Base-by-base conservation (phyloP, 352 stramenopile genomes). In the Blastocystis sp. region DNA sequence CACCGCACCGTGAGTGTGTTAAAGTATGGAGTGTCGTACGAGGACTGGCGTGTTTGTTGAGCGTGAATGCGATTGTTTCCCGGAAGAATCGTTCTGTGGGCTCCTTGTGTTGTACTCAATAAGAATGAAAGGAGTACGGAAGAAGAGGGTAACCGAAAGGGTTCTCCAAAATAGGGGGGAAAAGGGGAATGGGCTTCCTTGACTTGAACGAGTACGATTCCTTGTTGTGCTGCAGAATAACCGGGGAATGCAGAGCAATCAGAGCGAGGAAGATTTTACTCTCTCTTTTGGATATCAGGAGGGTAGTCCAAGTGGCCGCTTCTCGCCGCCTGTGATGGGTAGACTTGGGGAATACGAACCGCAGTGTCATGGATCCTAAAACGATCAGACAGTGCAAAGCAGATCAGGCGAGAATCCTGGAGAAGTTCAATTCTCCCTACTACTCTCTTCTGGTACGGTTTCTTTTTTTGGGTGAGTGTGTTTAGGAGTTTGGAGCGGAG, bases 341-440 rank as follows among this genome's bases (percentile, higher is more conserved):
- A 84, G 74, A 84, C 21, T 40, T n/a, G 34, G 24, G 21, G 40
- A 68, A 69, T 7, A 66, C 10, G 40, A 84, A 69, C 34, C 57
- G 52, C 17, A 59, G n/a, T 24, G 21, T 84, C 28, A 84, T 84
- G 74, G 74, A 84, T 52, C 74, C 57, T 38, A 84, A 84, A 54
- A 68, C n/a, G 34, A 70, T 84, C 54, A 52, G 74, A 14, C 74
- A 84, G 48, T 84, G 52, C 57, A 84, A 84, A 68, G 74, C 74
- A 11, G 74, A 84, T 68, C 74, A 84, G 45, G 74, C 74, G 45
- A 84, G 74, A 84, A 84, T 84, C 61, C 57, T 84, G 24, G 74
- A 84, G 38, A 52, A 84, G 60, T 84, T 84, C 74, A 84, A 84
- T 70, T 59, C 74, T 57, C 74, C 74, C 24, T 84, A 84, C 61